Evolutionary conservation across 495 filamentous ascomycete species (phyloP).

Genomic region (Hypoxylon fuscum): DNA sequence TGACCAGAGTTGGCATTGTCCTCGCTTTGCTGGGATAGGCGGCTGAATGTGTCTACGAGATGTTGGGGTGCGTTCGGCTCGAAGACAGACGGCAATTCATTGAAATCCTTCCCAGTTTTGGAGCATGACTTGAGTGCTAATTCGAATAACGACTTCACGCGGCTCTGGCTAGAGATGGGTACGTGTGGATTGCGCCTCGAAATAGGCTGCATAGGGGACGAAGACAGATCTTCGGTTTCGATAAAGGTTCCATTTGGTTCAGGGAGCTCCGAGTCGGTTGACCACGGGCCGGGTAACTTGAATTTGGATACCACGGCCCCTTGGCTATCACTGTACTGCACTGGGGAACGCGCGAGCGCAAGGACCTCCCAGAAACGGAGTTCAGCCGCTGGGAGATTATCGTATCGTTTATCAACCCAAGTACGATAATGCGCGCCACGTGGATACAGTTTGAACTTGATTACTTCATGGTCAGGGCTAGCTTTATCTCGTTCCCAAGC

Average conservation of each 20-base stretch:
- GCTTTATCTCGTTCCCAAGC: too few relatives aligned
- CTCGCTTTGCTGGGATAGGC: conserved; percentile 54
- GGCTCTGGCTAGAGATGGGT: conserved; percentile 11
- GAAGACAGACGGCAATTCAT: conserved; percentile 54
- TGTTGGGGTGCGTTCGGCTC: conserved; percentile 56
- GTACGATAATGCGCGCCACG: background rate
- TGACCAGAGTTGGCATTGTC: conserved; percentile 54
- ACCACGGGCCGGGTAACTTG: conserved; percentile 12
- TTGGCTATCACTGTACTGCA: conserved; percentile 45
- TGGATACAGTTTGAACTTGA: too few relatives aligned
- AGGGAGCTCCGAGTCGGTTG: conserved; percentile 2
- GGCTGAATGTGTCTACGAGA: conserved; percentile 51
- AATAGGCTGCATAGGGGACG: conserved; percentile 12
- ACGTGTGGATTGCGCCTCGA: background rate
- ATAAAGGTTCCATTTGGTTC: conserved; percentile 3
- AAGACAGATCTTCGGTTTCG: conserved; percentile 35
- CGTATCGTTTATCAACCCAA: conserved; percentile 26
- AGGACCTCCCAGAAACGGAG: conserved; percentile 13
- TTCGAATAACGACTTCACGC: conserved; percentile 67
- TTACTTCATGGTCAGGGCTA: too few relatives aligned
- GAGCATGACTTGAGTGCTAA: conserved; percentile 58
- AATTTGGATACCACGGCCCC: conserved; percentile 43
- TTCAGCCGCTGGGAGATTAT: too few relatives aligned
- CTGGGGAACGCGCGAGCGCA: conserved; percentile 37
- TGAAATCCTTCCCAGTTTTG: conserved; percentile 31